phyloP scores from a whole-genome alignment of 208 protist species.

The Leishmania amazonensis region DNA sequence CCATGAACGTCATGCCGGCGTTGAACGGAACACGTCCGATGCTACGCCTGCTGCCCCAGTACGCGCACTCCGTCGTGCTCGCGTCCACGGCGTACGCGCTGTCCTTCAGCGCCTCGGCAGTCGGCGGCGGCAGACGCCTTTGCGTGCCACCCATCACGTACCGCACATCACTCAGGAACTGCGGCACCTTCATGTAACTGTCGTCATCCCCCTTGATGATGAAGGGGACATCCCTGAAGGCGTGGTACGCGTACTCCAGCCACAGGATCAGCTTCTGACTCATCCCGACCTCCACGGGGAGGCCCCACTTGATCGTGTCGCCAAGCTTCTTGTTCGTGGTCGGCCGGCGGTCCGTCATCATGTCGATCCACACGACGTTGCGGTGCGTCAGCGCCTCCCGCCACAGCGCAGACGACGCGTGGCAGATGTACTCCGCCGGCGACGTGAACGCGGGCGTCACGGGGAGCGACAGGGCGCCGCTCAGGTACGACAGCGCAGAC shows the following conservation, averaged over 20 bases:
- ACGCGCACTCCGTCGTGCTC: conserved; percentile 17
- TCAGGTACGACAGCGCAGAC: neutral
- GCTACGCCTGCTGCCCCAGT: conserved; percentile 24
- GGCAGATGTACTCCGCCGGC: conserved; percentile 16
- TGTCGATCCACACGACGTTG: conserved; percentile 38
- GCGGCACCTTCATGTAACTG: conserved; percentile 53
- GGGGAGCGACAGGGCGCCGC: conserved; percentile 3
- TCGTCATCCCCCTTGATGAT: conserved; percentile 66
- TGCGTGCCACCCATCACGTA: neutral
- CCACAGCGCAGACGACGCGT: conserved; percentile 34
- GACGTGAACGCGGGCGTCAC: conserved; percentile 14
- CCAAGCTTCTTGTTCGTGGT: conserved; percentile 31
- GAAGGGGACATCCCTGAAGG: conserved; percentile 39
- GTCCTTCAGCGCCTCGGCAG: neutral
- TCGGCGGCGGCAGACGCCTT: neutral
- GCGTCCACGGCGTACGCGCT: neutral
- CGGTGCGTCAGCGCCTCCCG: conserved; percentile 39
- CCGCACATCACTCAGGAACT: conserved; percentile 47
- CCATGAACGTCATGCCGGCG: conserved; percentile 19
- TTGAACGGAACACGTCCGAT: neutral
- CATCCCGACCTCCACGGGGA: conserved; percentile 41
- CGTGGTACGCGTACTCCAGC: conserved; percentile 41
- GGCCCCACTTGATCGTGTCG: conserved; percentile 30
- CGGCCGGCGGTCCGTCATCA: conserved; percentile 33
- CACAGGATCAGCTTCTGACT: conserved; percentile 48